Conservation (phyloP, 2,329 filamentous ascomycete genomes). For the Botrytis byssoidea region DNA sequence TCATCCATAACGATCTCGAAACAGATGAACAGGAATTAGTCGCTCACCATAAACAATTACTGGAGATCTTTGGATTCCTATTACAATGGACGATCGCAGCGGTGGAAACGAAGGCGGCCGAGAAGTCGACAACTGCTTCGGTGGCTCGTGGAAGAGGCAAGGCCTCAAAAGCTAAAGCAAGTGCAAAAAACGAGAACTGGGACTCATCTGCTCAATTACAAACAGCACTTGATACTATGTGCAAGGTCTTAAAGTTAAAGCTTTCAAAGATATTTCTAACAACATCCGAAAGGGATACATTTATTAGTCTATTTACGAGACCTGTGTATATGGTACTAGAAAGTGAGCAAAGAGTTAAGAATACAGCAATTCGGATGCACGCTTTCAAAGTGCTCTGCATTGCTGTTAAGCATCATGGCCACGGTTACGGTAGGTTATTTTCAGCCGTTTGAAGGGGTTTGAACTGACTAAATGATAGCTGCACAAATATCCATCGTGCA, state of each 20-base stretch:
- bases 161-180: conserved; percentile 71
- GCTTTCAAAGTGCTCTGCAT: conserved; percentile 96
- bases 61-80: conserved; percentile 92
- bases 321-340: conserved; percentile 93
- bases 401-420: conserved; percentile 95
- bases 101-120: conserved; percentile 90
- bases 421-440: conserved; percentile 78
- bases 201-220: conserved; percentile 88
- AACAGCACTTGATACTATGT: conserved; percentile 87
- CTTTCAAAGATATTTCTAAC: conserved; percentile 91
- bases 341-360: conserved; percentile 90
- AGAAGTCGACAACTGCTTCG: conserved; percentile 75
- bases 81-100: conserved; percentile 93
- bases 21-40: conserved; percentile 86
- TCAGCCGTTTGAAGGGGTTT: conserved; percentile 23
- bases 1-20: conserved; percentile 81
- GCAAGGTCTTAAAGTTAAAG: conserved; percentile 91
- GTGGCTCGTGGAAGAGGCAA: conserved; percentile 71
- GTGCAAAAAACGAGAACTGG: conserved; percentile 66
- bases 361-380: conserved; percentile 87
- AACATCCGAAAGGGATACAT: conserved; percentile 93
- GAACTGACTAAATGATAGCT: conserved; percentile 49
- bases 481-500: conserved; percentile 98
- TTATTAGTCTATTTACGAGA: conserved; percentile 85
- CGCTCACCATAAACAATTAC: conserved; percentile 81